Conservation (phyloP, 2,329 filamentous ascomycete genomes). For the Pseudogymnoascus sp. region DNA sequence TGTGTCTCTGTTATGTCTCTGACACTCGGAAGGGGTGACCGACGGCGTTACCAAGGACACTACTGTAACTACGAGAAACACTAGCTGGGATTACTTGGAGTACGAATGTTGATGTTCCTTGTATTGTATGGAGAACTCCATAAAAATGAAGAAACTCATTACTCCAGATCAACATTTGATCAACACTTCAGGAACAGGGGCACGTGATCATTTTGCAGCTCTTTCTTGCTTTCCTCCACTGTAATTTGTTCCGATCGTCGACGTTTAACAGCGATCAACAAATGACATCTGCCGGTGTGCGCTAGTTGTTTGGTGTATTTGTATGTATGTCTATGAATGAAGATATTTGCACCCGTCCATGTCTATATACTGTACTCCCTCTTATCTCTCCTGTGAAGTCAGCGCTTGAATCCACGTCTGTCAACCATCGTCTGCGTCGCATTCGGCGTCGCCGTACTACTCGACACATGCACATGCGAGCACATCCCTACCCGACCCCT, state of each 20-base stretch:
- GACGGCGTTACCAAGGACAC: neutral
- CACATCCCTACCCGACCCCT: neutral
- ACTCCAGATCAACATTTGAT: neutral
- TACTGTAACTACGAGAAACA: neutral
- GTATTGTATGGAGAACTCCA: neutral
- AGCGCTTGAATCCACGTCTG: neutral
- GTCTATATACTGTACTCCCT: neutral
- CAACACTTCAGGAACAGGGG: neutral
- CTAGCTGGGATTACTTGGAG: neutral
- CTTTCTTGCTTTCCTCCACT: neutral
- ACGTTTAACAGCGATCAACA: neutral
- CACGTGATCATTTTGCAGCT: neutral
- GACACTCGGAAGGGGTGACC: neutral
- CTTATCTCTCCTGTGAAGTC: neutral
- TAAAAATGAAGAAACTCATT: neutral
- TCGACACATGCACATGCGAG: neutral
- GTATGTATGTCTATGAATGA: neutral
- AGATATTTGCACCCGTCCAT: neutral
- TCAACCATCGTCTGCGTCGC: neutral
- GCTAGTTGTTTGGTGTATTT: neutral
- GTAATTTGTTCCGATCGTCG: neutral
- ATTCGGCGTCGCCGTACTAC: neutral
- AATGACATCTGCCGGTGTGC: neutral
- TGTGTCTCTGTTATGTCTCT: neutral
- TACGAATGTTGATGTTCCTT: neutral